These are phyloP conservation scores for Plasmodium blacklocki DNA, from an alignment of 169 alveolate genomes.

Conservation along the genomic window DNA sequence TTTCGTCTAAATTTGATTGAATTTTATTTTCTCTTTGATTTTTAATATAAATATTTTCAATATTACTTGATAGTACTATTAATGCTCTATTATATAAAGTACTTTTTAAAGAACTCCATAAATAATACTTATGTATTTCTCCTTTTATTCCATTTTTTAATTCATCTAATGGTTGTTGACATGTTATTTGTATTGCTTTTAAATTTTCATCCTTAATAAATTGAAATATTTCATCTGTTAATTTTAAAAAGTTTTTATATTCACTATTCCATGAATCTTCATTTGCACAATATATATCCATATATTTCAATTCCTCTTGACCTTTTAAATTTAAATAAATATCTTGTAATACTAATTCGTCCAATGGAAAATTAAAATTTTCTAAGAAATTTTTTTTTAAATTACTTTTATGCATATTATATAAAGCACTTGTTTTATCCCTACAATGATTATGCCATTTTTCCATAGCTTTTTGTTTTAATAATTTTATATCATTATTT, in stretches of 20 bases:
- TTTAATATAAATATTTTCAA: slow-evolving; percentile 74
- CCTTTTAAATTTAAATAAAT: slow-evolving; percentile 57
- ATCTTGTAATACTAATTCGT: slow-evolving; percentile 73
- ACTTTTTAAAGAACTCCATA: slow-evolving; percentile 70
- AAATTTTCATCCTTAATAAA: slow-evolving; percentile 74
- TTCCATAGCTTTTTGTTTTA: slow-evolving; percentile 67
- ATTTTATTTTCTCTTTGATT: slow-evolving; percentile 75
- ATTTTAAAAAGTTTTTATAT: slow-evolving; percentile 64
- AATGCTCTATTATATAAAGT: slow-evolving; percentile 69
- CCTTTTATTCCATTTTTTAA: slow-evolving; percentile 67
- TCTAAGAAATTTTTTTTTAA: slow-evolving; percentile 67
- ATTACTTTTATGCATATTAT: slow-evolving; percentile 72
- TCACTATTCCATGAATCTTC: slow-evolving; percentile 74
- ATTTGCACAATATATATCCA: slow-evolving; percentile 76
- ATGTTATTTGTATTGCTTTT: slow-evolving; percentile 74
- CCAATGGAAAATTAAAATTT: slow-evolving; percentile 76
- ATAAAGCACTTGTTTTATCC: slow-evolving; percentile 68
- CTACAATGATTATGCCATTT: slow-evolving; percentile 76
- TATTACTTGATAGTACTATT: slow-evolving; percentile 67
- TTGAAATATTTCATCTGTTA: slow-evolving; percentile 64
- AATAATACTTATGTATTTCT: slow-evolving; percentile 60
- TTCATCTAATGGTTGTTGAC: slow-evolving; percentile 75
- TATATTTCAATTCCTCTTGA: slow-evolving; percentile 75
- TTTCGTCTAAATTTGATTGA: slow-evolving; percentile 50
- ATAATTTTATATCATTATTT: slow-evolving; percentile 44